Percentiles rank a stretch among this genome's conserved stretches.
phyloP scores from a whole-genome alignment of 1,139 yeast genomes.

The Candida sojae region DNA sequence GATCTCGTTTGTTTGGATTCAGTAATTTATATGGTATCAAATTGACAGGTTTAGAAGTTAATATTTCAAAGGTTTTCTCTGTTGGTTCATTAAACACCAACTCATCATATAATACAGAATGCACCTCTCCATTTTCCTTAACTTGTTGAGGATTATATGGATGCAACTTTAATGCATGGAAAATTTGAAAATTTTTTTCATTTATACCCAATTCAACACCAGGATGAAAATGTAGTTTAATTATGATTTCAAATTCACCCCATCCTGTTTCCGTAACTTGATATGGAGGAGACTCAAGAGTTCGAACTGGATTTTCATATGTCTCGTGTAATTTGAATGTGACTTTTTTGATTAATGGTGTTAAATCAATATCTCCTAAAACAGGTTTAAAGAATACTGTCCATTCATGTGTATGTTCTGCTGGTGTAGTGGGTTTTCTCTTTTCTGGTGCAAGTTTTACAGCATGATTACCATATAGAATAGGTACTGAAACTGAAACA shows the following conservation, averaged over 20 bases:
- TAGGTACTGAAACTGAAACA: constrained; percentile 80
- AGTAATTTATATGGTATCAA: constrained; percentile 62
- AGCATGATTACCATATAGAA: constrained; percentile 86
- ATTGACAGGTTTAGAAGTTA: constrained; percentile 77
- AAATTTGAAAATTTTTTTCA: constrained; percentile 83
- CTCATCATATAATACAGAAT: constrained; percentile 83
- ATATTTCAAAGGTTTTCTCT: constrained; percentile 75
- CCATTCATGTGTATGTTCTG: constrained; percentile 95
- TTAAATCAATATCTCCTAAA: constrained; percentile 69
- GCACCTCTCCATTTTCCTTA: constrained; percentile 47
- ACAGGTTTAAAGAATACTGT: constrained; percentile 90
- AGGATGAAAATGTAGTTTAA: constrained; percentile 80
- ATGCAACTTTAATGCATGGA: constrained; percentile 88
- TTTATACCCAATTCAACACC: constrained; percentile 66
- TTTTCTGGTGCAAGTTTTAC: constrained; percentile 63
- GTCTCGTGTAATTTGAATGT: constrained; percentile 95
- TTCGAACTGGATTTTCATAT: constrained; percentile 79
- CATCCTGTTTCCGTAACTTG: constrained; percentile 98
- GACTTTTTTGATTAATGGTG: constrained; percentile 84
- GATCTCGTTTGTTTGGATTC: constrained; percentile 43
- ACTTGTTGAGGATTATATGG: constrained; percentile 67
- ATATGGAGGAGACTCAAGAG: constrained; percentile 87
- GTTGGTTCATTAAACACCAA: constrained; percentile 96
- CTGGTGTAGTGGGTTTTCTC: constrained; percentile 71
- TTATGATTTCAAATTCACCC: constrained; percentile 97